phyloP scores from a whole-genome alignment of 306 rosid genomes.

The Rosa chinensis region DNA sequence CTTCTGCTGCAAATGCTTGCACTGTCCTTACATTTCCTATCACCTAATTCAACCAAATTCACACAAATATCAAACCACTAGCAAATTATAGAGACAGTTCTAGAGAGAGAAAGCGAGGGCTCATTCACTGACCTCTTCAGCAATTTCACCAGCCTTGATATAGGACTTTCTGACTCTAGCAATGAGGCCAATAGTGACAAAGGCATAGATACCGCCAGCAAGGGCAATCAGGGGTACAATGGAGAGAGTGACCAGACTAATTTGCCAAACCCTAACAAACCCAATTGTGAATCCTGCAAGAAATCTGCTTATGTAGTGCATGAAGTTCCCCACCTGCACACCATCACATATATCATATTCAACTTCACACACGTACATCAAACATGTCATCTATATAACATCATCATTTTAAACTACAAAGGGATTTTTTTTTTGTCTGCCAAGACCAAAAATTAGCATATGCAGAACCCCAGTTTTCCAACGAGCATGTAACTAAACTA shows the following conservation, averaged over 20 bases:
- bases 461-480: not conserved
- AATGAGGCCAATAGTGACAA: constrained; percentile 75
- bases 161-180: constrained; percentile 75
- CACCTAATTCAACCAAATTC: constrained; percentile 41
- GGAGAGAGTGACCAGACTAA: constrained; percentile 81
- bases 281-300: constrained; percentile 75
- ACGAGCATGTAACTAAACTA: not conserved
- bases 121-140: constrained; percentile 68
- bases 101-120: not conserved
- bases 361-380: not conserved
- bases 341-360: not conserved
- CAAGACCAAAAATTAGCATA: not conserved
- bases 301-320: constrained; percentile 90
- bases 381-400: not conserved
- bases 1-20: constrained; percentile 98
- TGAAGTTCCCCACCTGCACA: constrained; percentile 85
- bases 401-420: not conserved
- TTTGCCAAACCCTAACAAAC: constrained; percentile 91
- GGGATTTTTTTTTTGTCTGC: not conserved
- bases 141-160: constrained; percentile 92
- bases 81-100: too few relatives aligned
- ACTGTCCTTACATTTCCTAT: constrained; percentile 93
- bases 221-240: constrained; percentile 91
- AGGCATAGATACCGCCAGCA: constrained; percentile 94
- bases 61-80: not conserved